Conservation (phyloP, 352 stramenopile species). For the Blastocystis sp. region DNA sequence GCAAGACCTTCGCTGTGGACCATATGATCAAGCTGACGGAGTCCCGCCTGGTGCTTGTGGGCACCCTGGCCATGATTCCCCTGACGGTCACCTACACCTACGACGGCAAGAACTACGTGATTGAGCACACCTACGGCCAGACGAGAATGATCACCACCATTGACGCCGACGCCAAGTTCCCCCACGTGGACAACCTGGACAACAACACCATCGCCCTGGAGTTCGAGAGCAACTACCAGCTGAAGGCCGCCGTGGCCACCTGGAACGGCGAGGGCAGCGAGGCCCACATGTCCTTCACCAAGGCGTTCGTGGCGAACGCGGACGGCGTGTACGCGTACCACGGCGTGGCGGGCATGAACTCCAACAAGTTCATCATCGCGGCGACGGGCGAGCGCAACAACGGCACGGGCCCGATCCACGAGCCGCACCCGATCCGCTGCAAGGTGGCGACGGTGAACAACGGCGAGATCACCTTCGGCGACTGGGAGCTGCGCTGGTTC, state of each 20-base stretch:
- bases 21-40: constrained; percentile 33
- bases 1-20: not conserved
- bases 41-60: not conserved
- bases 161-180: not conserved
- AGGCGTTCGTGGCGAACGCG: not conserved
- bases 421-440: not conserved
- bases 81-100: not conserved
- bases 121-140: not conserved
- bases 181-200: constrained; percentile 47
- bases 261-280: not conserved
- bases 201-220: constrained; percentile 1
- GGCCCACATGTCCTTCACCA: not conserved
- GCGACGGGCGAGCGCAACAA: constrained; percentile 19
- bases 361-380: constrained; percentile 45
- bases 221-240: constrained; percentile 25
- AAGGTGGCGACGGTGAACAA: constrained; percentile 4
- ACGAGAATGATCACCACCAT: not conserved
- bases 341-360: constrained; percentile 28
- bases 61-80: constrained; percentile 1
- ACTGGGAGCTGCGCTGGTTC: constrained; percentile 34
- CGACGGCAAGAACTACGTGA: constrained; percentile 18
- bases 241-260: not conserved
- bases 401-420: not conserved
- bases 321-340: constrained; percentile 28
- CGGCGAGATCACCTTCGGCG: not conserved